A percentile compares a stretch with the other conserved stretches of the same genome.
These are phyloP conservation scores for Erigeron philadelphicus DNA, from an alignment of 140 eudicot species.

Conservation along the genomic window DNA sequence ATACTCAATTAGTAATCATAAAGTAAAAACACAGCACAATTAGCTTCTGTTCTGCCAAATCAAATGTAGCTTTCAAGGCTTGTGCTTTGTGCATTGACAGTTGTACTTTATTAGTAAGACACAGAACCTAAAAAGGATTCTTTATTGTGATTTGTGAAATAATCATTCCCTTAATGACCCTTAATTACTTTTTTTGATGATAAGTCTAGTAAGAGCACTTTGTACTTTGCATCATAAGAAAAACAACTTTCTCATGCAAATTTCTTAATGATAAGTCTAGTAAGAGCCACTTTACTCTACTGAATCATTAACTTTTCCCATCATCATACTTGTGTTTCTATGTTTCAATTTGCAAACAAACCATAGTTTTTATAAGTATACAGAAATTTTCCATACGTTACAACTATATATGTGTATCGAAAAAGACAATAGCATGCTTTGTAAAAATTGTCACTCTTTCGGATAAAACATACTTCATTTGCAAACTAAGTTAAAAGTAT, in stretches of 20 bases:
- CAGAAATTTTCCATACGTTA: not conserved
- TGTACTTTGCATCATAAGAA: constrained; percentile 11
- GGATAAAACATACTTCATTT: constrained; percentile 6
- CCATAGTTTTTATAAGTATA: not conserved
- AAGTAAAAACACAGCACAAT: not conserved
- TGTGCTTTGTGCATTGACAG: constrained; percentile 24
- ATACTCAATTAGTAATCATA: constrained; percentile 22
- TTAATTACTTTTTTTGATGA: constrained; percentile 29
- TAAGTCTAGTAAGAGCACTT: constrained; percentile 32
- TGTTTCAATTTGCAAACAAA: not conserved
- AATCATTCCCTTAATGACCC: constrained; percentile 20
- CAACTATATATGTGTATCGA: not conserved
- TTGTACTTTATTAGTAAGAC: constrained; percentile 21
- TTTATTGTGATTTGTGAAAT: constrained; percentile 7
- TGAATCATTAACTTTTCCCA: not conserved
- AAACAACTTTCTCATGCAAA: not conserved
- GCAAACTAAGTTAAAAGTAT: not conserved
- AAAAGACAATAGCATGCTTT: not conserved
- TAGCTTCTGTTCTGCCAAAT: constrained; percentile 18
- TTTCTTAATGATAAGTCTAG: not conserved
- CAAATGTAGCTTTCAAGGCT: constrained; percentile 17
- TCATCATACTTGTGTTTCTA: not conserved
- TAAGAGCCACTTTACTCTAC: not conserved
- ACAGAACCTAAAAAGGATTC: constrained; percentile 13
- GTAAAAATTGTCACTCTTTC: constrained; percentile 1